phyloP scores from a whole-genome alignment of 2,329 filamentous ascomycete genomes.

The Pseudopyrenochaeta lycopersici region DNA sequence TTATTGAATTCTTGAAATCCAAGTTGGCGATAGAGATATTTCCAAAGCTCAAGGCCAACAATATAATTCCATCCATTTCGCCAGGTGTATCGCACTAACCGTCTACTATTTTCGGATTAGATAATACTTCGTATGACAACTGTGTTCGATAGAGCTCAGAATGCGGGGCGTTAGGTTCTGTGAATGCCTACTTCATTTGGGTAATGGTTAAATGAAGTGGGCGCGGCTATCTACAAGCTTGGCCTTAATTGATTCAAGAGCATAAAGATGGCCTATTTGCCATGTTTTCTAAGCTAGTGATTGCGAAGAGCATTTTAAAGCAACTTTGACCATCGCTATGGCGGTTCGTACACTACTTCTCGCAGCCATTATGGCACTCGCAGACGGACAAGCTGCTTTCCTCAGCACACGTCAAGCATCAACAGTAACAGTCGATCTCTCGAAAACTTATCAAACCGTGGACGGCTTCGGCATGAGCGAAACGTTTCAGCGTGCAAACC shows the following conservation, averaged over 20 bases:
- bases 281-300: background rate
- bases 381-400: conserved; percentile 1
- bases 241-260: background rate
- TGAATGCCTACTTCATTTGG: background rate
- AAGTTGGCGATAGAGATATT: too few species aligned
- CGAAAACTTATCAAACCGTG: conserved; percentile 57
- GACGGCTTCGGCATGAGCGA: conserved; percentile 59
- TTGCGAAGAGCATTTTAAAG: background rate
- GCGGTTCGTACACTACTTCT: conserved; percentile 5
- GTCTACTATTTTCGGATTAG: too few species aligned
- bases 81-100: too few species aligned
- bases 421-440: conserved; percentile 53
- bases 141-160: background rate
- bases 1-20: too few species aligned
- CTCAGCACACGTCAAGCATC: conserved; percentile 27
- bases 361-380: conserved; percentile 10
- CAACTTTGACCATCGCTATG: conserved; percentile 8
- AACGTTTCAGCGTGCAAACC: conserved; percentile 58
- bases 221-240: conserved; percentile 2
- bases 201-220: conserved; percentile 4
- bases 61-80: too few species aligned
- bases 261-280: background rate
- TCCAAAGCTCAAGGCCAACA: too few species aligned
- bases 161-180: background rate
- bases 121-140: background rate